phyloP scores from a whole-genome alignment of 2,329 filamentous ascomycete genomes.

The Aspergillus sclerotialis region DNA sequence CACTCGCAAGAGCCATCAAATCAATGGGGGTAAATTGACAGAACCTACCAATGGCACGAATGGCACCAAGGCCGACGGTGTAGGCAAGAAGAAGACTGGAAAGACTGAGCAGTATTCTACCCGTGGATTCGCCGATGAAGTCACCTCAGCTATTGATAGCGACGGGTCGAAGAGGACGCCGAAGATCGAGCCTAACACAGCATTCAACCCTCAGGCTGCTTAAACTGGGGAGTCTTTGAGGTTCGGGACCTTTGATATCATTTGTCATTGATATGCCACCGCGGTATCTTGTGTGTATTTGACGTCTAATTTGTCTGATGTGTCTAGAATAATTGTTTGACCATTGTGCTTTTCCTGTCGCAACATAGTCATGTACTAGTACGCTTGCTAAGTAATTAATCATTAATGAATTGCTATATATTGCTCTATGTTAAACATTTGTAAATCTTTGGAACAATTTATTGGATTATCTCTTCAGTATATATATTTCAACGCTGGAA shows the following conservation, averaged over 20 bases:
- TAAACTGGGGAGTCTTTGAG: constrained; percentile 4
- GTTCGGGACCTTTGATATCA: not conserved
- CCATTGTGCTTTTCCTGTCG: too few relatives aligned
- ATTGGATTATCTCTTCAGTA: not conserved
- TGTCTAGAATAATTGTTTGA: not conserved
- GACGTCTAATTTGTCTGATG: too few relatives aligned
- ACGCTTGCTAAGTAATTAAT: not conserved
- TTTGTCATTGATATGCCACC: too few relatives aligned
- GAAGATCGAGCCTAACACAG: constrained; percentile 4
- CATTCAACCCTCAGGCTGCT: constrained; percentile 18
- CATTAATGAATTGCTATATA: not conserved
- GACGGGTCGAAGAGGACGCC: constrained; percentile 3
- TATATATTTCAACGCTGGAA: not conserved
- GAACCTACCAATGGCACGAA: too few relatives aligned
- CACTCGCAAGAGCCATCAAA: constrained; percentile 53
- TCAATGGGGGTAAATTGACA: constrained; percentile 19
- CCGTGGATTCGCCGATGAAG: constrained; percentile 25
- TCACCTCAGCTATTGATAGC: constrained; percentile 23
- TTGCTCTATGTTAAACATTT: not conserved
- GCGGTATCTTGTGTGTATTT: too few relatives aligned
- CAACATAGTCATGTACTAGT: too few relatives aligned
- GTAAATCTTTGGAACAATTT: not conserved
- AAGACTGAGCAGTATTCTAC: constrained; percentile 8
- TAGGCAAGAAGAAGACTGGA: not conserved
- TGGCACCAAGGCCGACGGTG: constrained; percentile 7